phyloP scores from a whole-genome alignment of 2,329 filamentous ascomycete species.

The Colletotrichum chrysophilum region DNA sequence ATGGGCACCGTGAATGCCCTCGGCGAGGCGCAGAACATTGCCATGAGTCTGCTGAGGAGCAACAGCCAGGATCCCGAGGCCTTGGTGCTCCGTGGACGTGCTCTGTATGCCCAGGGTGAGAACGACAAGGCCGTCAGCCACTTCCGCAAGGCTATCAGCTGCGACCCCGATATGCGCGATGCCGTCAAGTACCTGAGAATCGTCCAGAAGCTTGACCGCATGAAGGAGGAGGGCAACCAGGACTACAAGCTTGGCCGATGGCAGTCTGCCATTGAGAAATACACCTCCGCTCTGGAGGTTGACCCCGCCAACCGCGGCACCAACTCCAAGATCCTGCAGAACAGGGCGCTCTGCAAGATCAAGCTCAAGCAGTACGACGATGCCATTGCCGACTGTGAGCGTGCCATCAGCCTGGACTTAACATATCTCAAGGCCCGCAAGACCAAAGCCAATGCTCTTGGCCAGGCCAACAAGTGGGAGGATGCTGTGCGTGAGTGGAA shows the following conservation, averaged over 20 bases:
- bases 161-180: slow-evolving; percentile 89
- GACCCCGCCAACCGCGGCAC: slow-evolving; percentile 90
- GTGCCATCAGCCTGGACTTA: slow-evolving; percentile 82
- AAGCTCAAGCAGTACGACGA: slow-evolving; percentile 84
- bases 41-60: slow-evolving; percentile 82
- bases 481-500: slow-evolving; percentile 91
- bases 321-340: slow-evolving; percentile 94
- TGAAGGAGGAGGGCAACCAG: slow-evolving; percentile 91
- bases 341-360: slow-evolving; percentile 84
- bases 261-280: slow-evolving; percentile 82
- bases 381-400: slow-evolving; percentile 86
- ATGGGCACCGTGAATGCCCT: slow-evolving; percentile 90
- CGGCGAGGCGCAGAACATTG: slow-evolving; percentile 90
- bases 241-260: slow-evolving; percentile 88
- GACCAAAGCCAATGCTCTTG: slow-evolving; percentile 90
- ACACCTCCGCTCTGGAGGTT: slow-evolving; percentile 81
- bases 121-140: slow-evolving; percentile 94
- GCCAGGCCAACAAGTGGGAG: slow-evolving; percentile 88
- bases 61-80: slow-evolving; percentile 96
- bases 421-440: slow-evolving; percentile 89
- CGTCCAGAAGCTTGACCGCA: slow-evolving; percentile 89
- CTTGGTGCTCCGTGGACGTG: slow-evolving; percentile 84
- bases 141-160: slow-evolving; percentile 86
- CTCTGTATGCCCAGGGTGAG: slow-evolving; percentile 89
- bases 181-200: slow-evolving; percentile 88